Conservation (phyloP, 2,329 filamentous ascomycete species). For the Penicillium sp. region DNA sequence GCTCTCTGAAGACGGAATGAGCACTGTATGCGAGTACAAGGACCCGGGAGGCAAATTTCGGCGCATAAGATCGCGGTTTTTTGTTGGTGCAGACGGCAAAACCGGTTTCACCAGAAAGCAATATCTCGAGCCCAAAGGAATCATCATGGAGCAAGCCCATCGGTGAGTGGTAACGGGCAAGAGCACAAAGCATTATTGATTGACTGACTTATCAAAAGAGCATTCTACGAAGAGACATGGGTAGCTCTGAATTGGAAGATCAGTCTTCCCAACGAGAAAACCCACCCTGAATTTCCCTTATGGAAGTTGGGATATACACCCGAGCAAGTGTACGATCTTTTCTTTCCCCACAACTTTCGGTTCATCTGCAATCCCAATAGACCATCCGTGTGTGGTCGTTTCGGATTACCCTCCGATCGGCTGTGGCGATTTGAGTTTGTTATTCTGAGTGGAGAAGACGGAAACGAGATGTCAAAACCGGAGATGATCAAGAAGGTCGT, state of each 20-base stretch:
- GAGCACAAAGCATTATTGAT: neutral
- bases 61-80: slow-evolving; percentile 25
- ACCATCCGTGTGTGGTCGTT: slow-evolving; percentile 4
- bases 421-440: slow-evolving; percentile 46
- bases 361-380: slow-evolving; percentile 11
- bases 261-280: slow-evolving; percentile 21
- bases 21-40: slow-evolving; percentile 19
- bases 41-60: slow-evolving; percentile 16
- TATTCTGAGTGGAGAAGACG: slow-evolving; percentile 29
- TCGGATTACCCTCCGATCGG: slow-evolving; percentile 31
- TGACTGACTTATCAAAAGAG: slow-evolving; percentile 6
- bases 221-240: slow-evolving; percentile 27
- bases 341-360: slow-evolving; percentile 27
- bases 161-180: slow-evolving; percentile 3
- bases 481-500: slow-evolving; percentile 22
- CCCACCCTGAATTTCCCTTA: slow-evolving; percentile 27
- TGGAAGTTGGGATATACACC: slow-evolving; percentile 28
- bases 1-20: slow-evolving; percentile 14
- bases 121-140: slow-evolving; percentile 45
- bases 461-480: slow-evolving; percentile 23
- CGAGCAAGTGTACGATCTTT: slow-evolving; percentile 27
- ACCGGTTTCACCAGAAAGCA: slow-evolving; percentile 46
- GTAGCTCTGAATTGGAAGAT: slow-evolving; percentile 30
- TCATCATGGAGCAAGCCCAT: slow-evolving; percentile 35
- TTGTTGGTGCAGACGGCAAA: slow-evolving; percentile 51